Conservation (phyloP, 768 basidiomycete species). For the Austroboletus festivus region DNA sequence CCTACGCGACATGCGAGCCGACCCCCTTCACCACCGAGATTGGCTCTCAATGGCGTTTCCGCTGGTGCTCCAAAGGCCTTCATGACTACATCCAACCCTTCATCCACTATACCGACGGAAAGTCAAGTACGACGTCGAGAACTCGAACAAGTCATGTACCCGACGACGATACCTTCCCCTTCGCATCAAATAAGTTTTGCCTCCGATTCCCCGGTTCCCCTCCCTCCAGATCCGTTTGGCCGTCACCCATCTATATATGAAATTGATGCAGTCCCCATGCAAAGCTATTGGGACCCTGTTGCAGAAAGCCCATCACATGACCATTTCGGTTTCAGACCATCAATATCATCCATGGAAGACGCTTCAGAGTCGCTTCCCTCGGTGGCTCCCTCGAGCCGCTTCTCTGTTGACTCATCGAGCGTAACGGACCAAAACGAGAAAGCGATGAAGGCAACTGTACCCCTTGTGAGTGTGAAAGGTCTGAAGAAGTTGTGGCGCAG, state of each 20-base stretch:
- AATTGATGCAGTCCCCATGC: conserved; percentile 27
- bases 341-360: conserved; percentile 24
- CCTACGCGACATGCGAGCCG: conserved; percentile 22
- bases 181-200: conserved; percentile 20
- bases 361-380: conserved; percentile 15
- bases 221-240: conserved; percentile 84
- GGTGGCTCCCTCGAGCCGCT: conserved; percentile 53
- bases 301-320: conserved; percentile 21
- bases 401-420: conserved; percentile 70
- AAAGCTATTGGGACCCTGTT: conserved; percentile 45
- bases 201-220: conserved; percentile 62
- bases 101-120: conserved; percentile 38
- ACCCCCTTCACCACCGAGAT: conserved; percentile 55
- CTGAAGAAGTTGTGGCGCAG: conserved; percentile 79
- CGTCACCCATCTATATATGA: conserved; percentile 57
- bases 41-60: conserved; percentile 68
- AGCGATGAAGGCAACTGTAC: conserved; percentile 34
- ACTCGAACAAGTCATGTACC: conserved; percentile 49
- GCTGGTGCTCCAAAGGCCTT: conserved; percentile 55
- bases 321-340: conserved; percentile 21
- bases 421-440: conserved; percentile 28
- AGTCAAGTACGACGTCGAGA: conserved; percentile 50
- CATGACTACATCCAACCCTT: conserved; percentile 20
- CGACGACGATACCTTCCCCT: conserved; percentile 34
- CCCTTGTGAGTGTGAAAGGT: conserved; percentile 69